phyloP scores from a whole-genome alignment of 139 green algal genomes.

The Deuterostichococcus epilithicus region DNA sequence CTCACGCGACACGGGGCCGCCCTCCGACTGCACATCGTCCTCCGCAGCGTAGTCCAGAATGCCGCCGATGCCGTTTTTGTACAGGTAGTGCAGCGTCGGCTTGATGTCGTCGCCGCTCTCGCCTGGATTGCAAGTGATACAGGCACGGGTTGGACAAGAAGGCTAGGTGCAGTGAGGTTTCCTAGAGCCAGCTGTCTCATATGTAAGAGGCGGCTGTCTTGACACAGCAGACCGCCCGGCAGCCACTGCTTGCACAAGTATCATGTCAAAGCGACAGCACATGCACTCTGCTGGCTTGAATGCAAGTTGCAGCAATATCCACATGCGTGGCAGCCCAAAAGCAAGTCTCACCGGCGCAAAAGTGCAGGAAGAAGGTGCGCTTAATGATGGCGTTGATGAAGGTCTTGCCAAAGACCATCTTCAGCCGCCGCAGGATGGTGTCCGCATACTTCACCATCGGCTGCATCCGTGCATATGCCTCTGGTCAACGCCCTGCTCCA shows the following conservation, averaged over 20 bases:
- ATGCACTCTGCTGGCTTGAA: neutral
- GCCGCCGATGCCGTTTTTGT: constrained; percentile 31
- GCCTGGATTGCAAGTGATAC: constrained; percentile 30
- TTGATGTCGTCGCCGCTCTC: constrained; percentile 49
- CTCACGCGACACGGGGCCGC: constrained; percentile 3
- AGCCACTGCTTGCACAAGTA: too few species aligned
- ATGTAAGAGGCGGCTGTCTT: too few species aligned
- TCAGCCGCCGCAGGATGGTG: constrained; percentile 34
- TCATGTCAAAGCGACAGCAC: too few species aligned
- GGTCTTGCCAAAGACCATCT: constrained; percentile 46
- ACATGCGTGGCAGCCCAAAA: neutral
- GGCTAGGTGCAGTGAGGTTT: too few species aligned
- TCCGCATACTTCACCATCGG: constrained; percentile 55
- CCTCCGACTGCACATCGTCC: constrained; percentile 35
- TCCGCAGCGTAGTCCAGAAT: constrained; percentile 69
- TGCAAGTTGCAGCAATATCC: neutral
- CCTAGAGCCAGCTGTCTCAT: too few species aligned
- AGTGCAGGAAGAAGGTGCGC: constrained; percentile 81
- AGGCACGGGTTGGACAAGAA: neutral
- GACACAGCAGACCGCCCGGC: too few species aligned
- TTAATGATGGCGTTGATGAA: constrained; percentile 54
- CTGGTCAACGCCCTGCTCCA: too few species aligned
- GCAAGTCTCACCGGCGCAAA: constrained; percentile 62
- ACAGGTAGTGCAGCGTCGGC: constrained; percentile 41
- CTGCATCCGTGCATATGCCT: too few species aligned